Conservation (phyloP, 2,329 filamentous ascomycete species). For the Botrytis galanthina region DNA sequence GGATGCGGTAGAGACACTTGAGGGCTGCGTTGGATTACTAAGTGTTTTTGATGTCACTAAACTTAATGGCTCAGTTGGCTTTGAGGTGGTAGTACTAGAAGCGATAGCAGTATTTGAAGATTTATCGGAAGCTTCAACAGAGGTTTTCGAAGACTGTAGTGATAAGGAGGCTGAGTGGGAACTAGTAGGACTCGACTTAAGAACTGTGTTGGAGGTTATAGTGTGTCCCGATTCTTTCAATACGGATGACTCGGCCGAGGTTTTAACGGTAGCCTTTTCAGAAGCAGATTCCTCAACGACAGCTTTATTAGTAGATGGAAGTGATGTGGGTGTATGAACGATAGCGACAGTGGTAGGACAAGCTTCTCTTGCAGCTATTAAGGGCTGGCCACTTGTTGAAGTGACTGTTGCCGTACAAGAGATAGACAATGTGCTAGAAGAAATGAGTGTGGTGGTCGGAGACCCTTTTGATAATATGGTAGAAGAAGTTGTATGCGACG, state of each 20-base stretch:
- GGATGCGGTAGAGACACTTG: neutral
- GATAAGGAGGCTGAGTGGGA: neutral
- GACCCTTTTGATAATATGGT: conserved; percentile 18
- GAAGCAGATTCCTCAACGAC: neutral
- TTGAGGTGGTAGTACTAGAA: neutral
- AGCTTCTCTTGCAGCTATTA: conserved; percentile 14
- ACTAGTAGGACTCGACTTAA: neutral
- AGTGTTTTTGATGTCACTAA: neutral
- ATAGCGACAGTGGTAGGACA: conserved; percentile 21
- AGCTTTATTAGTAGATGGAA: conserved; percentile 1
- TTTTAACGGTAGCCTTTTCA: neutral
- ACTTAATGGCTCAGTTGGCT: neutral
- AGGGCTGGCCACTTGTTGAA: conserved; percentile 18
- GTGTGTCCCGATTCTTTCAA: conserved; percentile 6
- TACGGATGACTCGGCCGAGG: neutral
- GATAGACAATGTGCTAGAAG: neutral
- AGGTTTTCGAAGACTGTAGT: neutral
- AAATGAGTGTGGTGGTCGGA: conserved; percentile 17
- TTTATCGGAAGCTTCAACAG: neutral
- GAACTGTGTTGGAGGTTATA: neutral
- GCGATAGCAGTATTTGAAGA: neutral
- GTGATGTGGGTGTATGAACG: neutral
- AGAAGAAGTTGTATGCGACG: conserved; percentile 10
- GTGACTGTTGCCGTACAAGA: conserved; percentile 24
- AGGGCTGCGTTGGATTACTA: neutral